Percentiles rank a stretch among this genome's conserved stretches.
Evolutionary conservation across 108 stramenopile genomes (phyloP).

Genomic region (Skeletonema costatum): DNA sequence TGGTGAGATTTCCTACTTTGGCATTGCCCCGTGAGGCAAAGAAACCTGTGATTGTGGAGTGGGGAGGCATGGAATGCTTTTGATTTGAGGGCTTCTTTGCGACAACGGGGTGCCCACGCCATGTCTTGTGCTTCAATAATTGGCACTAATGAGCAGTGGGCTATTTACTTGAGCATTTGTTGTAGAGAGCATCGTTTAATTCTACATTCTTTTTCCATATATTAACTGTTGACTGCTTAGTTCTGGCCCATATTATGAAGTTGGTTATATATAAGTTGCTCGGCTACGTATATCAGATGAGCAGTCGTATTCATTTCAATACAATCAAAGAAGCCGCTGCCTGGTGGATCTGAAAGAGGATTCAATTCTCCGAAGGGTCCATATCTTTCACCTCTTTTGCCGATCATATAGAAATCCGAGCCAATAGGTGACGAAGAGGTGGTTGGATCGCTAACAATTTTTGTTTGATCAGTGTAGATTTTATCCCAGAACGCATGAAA

Average conservation of each 20-base stretch:
- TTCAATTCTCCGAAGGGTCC: slow-evolving; percentile 17
- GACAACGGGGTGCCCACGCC: no score
- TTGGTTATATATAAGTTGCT: neutral
- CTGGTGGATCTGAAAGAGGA: slow-evolving; percentile 3
- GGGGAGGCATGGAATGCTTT: neutral
- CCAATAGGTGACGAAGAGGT: slow-evolving; percentile 12
- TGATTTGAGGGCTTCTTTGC: neutral
- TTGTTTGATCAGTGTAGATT: slow-evolving; percentile 9
- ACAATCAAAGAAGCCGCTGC: slow-evolving; percentile 19
- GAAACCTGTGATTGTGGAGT: neutral
- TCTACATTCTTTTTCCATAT: neutral
- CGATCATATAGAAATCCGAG: slow-evolving; percentile 20
- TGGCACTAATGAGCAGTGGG: no score
- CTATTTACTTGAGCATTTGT: no score
- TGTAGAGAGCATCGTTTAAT: no score
- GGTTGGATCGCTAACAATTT: slow-evolving; percentile 26
- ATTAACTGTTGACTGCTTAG: neutral
- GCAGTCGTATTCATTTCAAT: neutral
- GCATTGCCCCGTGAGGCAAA: neutral
- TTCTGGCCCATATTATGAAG: no score
- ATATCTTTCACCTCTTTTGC: slow-evolving; percentile 3
- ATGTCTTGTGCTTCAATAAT: no score
- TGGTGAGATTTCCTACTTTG: neutral
- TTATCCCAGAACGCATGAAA: slow-evolving; percentile 35
- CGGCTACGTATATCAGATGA: neutral